phyloP scores from a whole-genome alignment of 1,139 yeast species.

The Yamadazyma membranifaciens region DNA sequence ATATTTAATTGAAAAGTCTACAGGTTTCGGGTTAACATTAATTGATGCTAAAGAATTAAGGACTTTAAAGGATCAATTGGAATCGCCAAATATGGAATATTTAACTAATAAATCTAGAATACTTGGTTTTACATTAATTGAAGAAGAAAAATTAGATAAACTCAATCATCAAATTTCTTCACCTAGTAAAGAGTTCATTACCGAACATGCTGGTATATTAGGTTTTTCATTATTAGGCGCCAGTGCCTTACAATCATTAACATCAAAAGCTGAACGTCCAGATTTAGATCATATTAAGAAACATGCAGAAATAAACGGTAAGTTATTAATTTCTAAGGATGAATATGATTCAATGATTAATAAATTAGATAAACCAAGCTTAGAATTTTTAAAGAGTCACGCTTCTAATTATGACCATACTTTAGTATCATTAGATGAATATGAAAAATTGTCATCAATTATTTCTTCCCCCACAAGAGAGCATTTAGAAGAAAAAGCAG shows the following conservation, averaged over 20 bases:
- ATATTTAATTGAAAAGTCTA: constrained; percentile 32
- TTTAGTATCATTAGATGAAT: constrained; percentile 22
- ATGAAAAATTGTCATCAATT: constrained; percentile 24
- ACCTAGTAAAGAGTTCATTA: constrained; percentile 19
- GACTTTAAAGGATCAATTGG: constrained; percentile 11
- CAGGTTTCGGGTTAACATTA: constrained; percentile 24
- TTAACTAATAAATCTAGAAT: constrained; percentile 24
- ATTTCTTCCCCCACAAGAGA: constrained; percentile 34
- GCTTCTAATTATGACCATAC: constrained; percentile 18
- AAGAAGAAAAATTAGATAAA: constrained; percentile 19
- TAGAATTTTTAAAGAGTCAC: constrained; percentile 21
- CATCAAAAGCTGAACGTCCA: constrained; percentile 16
- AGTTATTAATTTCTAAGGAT: constrained; percentile 18
- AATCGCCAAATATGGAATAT: constrained; percentile 25
- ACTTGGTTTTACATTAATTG: constrained; percentile 18
- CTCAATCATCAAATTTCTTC: constrained; percentile 16
- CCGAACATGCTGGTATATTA: constrained; percentile 14
- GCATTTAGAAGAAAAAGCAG: constrained; percentile 33
- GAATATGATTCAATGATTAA: constrained; percentile 22
- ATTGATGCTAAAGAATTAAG: constrained; percentile 23
- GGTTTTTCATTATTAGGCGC: constrained; percentile 16
- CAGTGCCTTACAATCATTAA: constrained; percentile 14
- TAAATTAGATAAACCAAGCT: constrained; percentile 17
- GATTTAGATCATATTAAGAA: constrained; percentile 10
- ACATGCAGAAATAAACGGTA: constrained; percentile 19